Conservation (phyloP, 1,139 yeast genomes). For the Groenewaldozyma auringiensis region DNA sequence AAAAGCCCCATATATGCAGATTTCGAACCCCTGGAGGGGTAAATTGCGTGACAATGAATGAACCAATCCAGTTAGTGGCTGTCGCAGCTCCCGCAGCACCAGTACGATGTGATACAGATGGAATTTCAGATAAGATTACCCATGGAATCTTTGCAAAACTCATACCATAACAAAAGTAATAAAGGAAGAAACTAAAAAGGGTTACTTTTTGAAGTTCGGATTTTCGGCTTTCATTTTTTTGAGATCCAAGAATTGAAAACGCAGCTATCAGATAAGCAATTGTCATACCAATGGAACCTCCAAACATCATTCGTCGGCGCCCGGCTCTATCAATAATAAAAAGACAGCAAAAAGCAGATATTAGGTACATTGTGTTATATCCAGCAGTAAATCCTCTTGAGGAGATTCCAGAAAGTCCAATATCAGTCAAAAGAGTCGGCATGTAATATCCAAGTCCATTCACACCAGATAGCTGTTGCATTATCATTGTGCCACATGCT, state of each 20-base stretch:
- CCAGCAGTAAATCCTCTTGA: constrained; percentile 12
- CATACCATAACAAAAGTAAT: constrained; percentile 12
- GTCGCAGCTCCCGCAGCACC: constrained; percentile 14
- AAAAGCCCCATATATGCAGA: constrained; percentile 11
- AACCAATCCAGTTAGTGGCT: constrained; percentile 13
- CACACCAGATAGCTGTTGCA: constrained; percentile 15
- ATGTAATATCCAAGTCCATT: constrained; percentile 14
- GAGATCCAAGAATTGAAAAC: background rate
- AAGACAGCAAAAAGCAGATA: constrained; percentile 8
- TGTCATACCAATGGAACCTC: constrained; percentile 6
- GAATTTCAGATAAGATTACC: constrained; percentile 12
- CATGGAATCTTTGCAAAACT: constrained; percentile 12
- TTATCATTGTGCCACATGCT: constrained; percentile 12
- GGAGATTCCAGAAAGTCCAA: constrained; percentile 10
- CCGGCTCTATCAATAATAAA: constrained; percentile 10
- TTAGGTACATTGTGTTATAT: constrained; percentile 9
- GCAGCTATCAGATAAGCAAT: constrained; percentile 10
- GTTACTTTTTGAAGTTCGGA: constrained; percentile 5
- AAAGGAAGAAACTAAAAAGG: constrained; percentile 11
- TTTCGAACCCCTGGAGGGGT: constrained; percentile 12
- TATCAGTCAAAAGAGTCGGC: constrained; percentile 12
- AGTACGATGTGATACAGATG: constrained; percentile 11
- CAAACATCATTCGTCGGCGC: constrained; percentile 5
- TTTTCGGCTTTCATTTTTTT: background rate
- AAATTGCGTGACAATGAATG: constrained; percentile 12